Evolutionary conservation across 148 eudicot species (phyloP).

Genomic region (Camellia sinensis): DNA sequence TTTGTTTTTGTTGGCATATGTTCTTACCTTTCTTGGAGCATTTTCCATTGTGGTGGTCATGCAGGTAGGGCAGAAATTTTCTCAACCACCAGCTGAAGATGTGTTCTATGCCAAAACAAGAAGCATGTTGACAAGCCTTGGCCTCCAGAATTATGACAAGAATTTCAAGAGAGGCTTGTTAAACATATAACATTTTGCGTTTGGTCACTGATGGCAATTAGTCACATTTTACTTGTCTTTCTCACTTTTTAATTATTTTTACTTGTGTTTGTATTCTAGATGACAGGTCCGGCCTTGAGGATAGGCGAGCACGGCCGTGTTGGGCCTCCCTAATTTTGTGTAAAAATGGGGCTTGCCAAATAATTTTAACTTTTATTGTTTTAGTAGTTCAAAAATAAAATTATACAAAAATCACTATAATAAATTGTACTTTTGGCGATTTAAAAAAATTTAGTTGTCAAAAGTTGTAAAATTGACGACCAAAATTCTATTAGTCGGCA

Average conservation of each 20-base stretch:
- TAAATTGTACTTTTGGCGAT: no score
- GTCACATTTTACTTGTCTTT: not conserved
- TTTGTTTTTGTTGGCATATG: not conserved
- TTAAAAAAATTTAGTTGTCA: no score
- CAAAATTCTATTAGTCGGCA: no score
- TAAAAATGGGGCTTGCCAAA: no score
- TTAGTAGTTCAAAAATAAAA: no score
- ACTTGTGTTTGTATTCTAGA: not conserved
- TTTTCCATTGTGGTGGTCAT: constrained; percentile 10
- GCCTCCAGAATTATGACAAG: constrained; percentile 78
- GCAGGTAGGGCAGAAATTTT: constrained; percentile 84
- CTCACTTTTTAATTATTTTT: not conserved
- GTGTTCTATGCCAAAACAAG: constrained; percentile 59
- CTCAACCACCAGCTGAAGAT: constrained; percentile 73
- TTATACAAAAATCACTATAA: no score
- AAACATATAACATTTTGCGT: constrained; percentile 73
- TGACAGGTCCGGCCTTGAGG: no score
- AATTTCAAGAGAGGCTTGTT: constrained; percentile 89
- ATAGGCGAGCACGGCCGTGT: no score
- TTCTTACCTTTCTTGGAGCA: not conserved
- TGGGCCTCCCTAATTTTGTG: no score
- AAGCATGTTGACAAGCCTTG: constrained; percentile 65
- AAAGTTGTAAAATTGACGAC: no score
- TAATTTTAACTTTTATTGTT: no score
- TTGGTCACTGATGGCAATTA: constrained; percentile 82